Evolutionary conservation across 1,284 basidiomycete genomes (phyloP).

Genomic region (Apiotrichum siamense): DNA sequence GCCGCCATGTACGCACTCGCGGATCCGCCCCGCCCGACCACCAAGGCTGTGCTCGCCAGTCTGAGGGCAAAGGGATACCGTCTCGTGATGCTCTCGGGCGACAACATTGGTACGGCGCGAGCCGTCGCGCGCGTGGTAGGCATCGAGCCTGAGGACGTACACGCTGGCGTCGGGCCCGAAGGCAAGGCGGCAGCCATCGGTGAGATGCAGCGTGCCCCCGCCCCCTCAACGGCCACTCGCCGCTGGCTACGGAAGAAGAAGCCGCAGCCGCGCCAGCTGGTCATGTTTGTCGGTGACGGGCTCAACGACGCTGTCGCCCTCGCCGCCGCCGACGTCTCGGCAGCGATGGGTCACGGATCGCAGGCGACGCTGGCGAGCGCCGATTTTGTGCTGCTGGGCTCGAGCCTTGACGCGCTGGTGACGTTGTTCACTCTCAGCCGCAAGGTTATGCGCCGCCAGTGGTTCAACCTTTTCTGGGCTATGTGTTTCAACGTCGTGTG

Average conservation of each 20-base stretch:
- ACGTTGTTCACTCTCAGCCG: conserved; percentile 85
- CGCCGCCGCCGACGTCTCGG: conserved; percentile 87
- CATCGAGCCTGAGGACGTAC: conserved; percentile 69
- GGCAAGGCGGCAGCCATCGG: conserved; percentile 61
- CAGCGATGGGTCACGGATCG: conserved; percentile 93
- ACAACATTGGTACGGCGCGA: conserved; percentile 70
- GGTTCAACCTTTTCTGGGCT: conserved; percentile 78
- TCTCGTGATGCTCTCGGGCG: conserved; percentile 87
- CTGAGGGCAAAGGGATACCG: conserved; percentile 78
- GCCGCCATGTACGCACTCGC: conserved; percentile 59
- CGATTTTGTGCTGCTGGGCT: conserved; percentile 93
- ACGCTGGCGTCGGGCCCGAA: conserved; percentile 84
- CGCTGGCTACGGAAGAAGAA: conserved; percentile 27
- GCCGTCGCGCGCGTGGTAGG: conserved; percentile 82
- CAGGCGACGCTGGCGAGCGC: conserved; percentile 97
- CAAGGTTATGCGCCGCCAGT: conserved; percentile 84
- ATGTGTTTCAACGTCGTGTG: conserved; percentile 87
- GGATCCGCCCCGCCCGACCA: conserved; percentile 76
- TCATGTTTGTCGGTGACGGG: conserved; percentile 95
- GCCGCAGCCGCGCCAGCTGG: conserved; percentile 56
- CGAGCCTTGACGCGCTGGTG: conserved; percentile 90
- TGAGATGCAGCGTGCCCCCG: conserved; percentile 12
- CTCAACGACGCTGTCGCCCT: conserved; percentile 98
- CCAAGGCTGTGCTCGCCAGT: conserved; percentile 68
- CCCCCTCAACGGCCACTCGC: too few relatives aligned